Conservation (phyloP, 345 rosid genomes). For the Brassica carinata region DNA sequence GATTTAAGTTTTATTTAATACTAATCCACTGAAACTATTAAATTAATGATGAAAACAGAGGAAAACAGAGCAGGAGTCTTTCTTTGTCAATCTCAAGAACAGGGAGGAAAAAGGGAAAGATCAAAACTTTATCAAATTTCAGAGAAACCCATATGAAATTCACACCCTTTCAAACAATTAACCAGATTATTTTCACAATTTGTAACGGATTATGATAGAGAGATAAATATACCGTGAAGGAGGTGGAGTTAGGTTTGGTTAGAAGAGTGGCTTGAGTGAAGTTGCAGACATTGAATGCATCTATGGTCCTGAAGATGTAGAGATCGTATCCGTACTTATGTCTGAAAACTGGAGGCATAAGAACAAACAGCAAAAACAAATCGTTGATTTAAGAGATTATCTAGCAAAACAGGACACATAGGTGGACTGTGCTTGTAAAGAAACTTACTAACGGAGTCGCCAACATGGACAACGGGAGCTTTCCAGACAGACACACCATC, state of each 20-base stretch:
- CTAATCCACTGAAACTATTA: conserved; percentile 1
- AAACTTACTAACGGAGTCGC: conserved; percentile 74
- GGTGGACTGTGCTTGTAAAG: not conserved
- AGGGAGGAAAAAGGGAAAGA: conserved; percentile 15
- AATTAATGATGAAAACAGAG: conserved; percentile 7
- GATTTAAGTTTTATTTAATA: conserved; percentile 10
- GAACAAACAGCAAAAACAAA: not conserved
- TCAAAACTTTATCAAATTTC: conserved; percentile 23
- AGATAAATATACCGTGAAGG: conserved; percentile 58
- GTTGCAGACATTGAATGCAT: conserved; percentile 79
- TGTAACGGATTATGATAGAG: conserved; percentile 6
- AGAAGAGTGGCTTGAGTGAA: conserved; percentile 78
- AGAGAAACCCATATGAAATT: conserved; percentile 16
- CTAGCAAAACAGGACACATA: not conserved
- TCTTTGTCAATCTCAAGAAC: conserved; percentile 40
- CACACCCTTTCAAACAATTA: not conserved
- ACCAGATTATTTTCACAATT: not conserved
- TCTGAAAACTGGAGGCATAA: conserved; percentile 62
- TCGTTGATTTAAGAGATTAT: not conserved
- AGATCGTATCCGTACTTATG: conserved; percentile 70
- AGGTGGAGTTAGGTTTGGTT: conserved; percentile 65
- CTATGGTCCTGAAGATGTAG: conserved; percentile 80
- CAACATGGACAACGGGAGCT: conserved; percentile 67
- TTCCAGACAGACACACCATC: conserved; percentile 78
- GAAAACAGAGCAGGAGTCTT: conserved; percentile 12